These are phyloP conservation scores for Anisodus acutangulus DNA, from an alignment of 257 asterid species.

Conservation along the genomic window DNA sequence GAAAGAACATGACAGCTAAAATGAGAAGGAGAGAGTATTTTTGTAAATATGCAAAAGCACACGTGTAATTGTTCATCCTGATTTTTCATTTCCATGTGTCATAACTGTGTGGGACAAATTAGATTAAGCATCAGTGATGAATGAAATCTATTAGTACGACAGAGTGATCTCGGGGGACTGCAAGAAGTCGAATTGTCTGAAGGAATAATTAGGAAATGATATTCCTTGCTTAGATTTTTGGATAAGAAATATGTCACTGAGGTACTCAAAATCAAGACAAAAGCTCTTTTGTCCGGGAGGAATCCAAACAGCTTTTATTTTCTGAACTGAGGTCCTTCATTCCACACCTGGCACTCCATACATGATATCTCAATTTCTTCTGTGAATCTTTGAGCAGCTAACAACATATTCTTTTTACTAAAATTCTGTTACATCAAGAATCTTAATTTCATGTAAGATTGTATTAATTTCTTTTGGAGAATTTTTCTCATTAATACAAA, in stretches of 20 bases:
- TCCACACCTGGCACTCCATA: slow-evolving; percentile 18
- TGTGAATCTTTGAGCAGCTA: background rate
- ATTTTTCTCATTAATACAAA: no score
- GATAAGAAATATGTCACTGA: background rate
- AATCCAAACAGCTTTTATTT: background rate
- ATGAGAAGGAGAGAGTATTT: background rate
- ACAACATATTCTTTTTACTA: background rate
- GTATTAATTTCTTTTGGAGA: no score
- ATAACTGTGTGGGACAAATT: background rate
- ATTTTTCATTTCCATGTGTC: background rate
- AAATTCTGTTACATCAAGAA: background rate
- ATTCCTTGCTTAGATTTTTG: background rate
- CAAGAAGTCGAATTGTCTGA: background rate
- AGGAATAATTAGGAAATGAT: background rate
- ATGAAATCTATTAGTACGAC: background rate
- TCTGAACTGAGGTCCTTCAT: background rate
- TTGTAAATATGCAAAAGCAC: background rate
- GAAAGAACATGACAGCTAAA: no score
- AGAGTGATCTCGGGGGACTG: background rate
- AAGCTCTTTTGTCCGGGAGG: background rate
- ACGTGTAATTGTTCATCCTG: background rate
- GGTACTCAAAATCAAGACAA: background rate
- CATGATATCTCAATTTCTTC: background rate
- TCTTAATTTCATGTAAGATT: background rate
- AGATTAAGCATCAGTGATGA: background rate